Conservation (phyloP, 2,329 filamentous ascomycete species). For the Cladosporium oxysporum region DNA sequence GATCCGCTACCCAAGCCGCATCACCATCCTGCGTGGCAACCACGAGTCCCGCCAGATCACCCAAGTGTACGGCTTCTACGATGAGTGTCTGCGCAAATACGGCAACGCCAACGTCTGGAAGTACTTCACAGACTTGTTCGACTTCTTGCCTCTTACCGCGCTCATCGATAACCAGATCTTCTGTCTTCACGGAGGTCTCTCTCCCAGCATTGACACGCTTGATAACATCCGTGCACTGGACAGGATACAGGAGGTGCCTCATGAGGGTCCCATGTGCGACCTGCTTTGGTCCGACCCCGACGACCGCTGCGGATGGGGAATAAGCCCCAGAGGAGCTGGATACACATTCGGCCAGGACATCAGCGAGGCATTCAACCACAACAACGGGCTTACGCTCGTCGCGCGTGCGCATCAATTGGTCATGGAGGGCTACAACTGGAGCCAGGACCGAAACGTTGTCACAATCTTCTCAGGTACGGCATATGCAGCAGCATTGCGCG, state of each 20-base stretch:
- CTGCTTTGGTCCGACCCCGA: slow-evolving; percentile 97
- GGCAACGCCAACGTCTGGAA: slow-evolving; percentile 99
- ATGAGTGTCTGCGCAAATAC: slow-evolving; percentile 98
- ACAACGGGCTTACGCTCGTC: slow-evolving; percentile 94
- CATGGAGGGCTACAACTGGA: slow-evolving; percentile 99
- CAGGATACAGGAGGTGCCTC: slow-evolving; percentile 96
- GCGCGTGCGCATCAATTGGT: slow-evolving; percentile 96
- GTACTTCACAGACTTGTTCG: slow-evolving; percentile 97
- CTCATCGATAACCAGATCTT: slow-evolving; percentile 99
- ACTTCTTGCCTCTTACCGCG: slow-evolving; percentile 94
- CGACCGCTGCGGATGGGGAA: slow-evolving; percentile 75
- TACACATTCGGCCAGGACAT: slow-evolving; percentile 84
- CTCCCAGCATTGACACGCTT: slow-evolving; percentile 91
- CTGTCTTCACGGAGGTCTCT: slow-evolving; percentile 94
- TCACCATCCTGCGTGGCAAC: slow-evolving; percentile 97
- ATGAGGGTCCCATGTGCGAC: slow-evolving; percentile 98
- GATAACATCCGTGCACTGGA: slow-evolving; percentile 95
- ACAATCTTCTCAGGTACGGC: slow-evolving; percentile 89
- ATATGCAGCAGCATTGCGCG: not conserved
- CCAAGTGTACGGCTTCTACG: slow-evolving; percentile 98
- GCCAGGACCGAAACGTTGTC: slow-evolving; percentile 95
- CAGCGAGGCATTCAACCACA: slow-evolving; percentile 98
- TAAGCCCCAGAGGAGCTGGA: slow-evolving; percentile 66
- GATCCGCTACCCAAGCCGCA: slow-evolving; percentile 95
- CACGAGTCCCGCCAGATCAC: slow-evolving; percentile 99